Evolutionary conservation across 202 grass and related monocot species (phyloP), one percentile per base, ranked within the genome.

Genomic region (Carex sylvatica): DNA sequence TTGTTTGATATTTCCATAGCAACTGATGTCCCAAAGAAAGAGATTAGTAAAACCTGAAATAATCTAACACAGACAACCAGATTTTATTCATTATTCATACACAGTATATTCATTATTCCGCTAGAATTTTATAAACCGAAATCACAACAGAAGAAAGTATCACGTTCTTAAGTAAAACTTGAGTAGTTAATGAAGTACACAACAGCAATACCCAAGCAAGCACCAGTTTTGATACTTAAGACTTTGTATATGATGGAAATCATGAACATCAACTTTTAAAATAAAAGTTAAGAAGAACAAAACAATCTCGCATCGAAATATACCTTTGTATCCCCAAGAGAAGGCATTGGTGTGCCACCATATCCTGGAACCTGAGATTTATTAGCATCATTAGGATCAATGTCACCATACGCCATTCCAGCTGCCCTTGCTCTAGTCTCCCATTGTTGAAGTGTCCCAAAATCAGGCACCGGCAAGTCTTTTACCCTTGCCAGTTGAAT

Each of bases 361-460:
- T 93, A 93, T 78, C 88, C 87, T 73, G 92, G 96, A 83, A 88
- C 86, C 85, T 98, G 90, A 66, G 83, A 89, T 83, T 88, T 98
- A 70, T 93, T 88, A 55, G 89, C 65, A 82, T 95, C 96, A 76
- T 61, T 68, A 79, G 84, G 89, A 86, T 84, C 78, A 82, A 89
- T 55, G 83, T 95, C 84, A 72, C 89, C 86, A 80, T 74, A 61
- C 69, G 74, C 81, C 80, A 81, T 86, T 83, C 80, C 86, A 74
- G 89, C 91, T 76, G 89, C 77, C 83, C 86, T 91, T 81, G 85
- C 89, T 85, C 91, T 88, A 26, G 84, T 80, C 90, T 98, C 92
- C 92, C 96, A 98, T 85, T 91, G 84, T 89, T 91, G 92, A 54
- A 98, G 83, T 73, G 86, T 98, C 74, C 92, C 96, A 91, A 95